These are phyloP conservation scores for Plasmodium vivax DNA, from an alignment of 169 alveolate species.

Conservation along the genomic window DNA sequence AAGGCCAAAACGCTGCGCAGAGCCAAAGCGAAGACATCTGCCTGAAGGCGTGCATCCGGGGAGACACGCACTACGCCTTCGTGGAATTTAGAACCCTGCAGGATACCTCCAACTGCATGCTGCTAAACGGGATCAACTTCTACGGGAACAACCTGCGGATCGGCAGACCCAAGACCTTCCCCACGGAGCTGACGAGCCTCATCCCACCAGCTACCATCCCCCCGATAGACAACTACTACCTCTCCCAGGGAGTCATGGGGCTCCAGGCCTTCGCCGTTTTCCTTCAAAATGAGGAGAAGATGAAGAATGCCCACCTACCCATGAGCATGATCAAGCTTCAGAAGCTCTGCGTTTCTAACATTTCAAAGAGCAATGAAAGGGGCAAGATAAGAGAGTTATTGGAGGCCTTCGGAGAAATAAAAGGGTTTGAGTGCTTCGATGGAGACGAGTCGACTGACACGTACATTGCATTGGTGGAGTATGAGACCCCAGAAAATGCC, in stretches of 20 bases:
- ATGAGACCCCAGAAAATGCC: conserved; percentile 76
- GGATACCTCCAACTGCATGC: conserved; percentile 90
- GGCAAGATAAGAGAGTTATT: conserved; percentile 32
- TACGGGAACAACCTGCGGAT: conserved; percentile 74
- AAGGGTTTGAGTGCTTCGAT: conserved; percentile 34
- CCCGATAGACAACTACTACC: conserved; percentile 11
- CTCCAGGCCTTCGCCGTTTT: conserved; percentile 28
- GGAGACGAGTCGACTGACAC: conserved; percentile 48
- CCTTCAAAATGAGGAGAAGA: conserved; percentile 56
- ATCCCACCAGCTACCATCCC: conserved; percentile 80
- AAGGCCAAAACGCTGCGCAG: not conserved
- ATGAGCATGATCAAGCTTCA: conserved; percentile 70
- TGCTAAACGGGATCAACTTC: conserved; percentile 81
- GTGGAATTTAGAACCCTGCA: conserved; percentile 94
- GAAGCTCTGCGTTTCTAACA: conserved; percentile 52
- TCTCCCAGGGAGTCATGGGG: conserved; percentile 72
- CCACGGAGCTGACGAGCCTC: conserved; percentile 61
- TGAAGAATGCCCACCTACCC: conserved; percentile 76
- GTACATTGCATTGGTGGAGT: conserved; percentile 76
- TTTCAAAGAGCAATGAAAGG: conserved; percentile 26
- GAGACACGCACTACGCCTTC: conserved; percentile 96
- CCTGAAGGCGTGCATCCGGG: conserved; percentile 92
- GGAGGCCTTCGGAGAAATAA: conserved; percentile 54
- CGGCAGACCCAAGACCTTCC: conserved; percentile 85
- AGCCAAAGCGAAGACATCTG: conserved; percentile 59